phyloP scores from a whole-genome alignment of 805 yeast genomes.

The Candida morakotiae region DNA sequence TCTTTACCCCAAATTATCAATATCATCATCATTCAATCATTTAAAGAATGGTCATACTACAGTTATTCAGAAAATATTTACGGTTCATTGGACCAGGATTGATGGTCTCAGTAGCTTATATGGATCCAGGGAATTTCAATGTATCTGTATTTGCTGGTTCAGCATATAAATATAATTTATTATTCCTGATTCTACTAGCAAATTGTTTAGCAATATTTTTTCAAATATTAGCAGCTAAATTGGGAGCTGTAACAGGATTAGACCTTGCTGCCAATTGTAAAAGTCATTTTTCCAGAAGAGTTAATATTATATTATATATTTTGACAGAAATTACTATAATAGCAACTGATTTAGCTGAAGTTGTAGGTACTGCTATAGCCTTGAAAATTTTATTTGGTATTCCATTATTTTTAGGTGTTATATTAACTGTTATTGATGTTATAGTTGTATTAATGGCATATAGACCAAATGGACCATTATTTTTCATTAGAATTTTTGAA shows the following conservation, averaged over 20 bases:
- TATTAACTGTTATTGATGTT: conserved; percentile 83
- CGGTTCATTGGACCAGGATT: conserved; percentile 87
- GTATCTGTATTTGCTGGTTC: conserved; percentile 65
- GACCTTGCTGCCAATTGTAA: conserved; percentile 88
- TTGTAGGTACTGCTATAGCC: conserved; percentile 96
- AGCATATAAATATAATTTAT: conserved; percentile 69
- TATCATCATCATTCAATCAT: neutral
- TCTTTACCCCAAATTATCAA: neutral
- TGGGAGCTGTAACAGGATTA: conserved; percentile 92
- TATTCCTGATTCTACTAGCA: conserved; percentile 75
- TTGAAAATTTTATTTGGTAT: conserved; percentile 75
- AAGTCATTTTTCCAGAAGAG: conserved; percentile 58
- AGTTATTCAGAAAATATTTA: conserved; percentile 42
- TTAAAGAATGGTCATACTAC: neutral
- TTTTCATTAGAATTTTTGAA: conserved; percentile 75
- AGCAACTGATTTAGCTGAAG: conserved; percentile 96
- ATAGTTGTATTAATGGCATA: conserved; percentile 83
- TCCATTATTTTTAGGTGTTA: conserved; percentile 80
- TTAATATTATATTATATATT: conserved; percentile 61
- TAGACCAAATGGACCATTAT: conserved; percentile 77
- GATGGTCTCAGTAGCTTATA: conserved; percentile 46
- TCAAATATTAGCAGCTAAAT: conserved; percentile 78
- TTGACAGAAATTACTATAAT: conserved; percentile 88
- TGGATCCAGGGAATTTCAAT: conserved; percentile 47
- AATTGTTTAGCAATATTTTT: conserved; percentile 84